Conservation (phyloP, 2,329 filamentous ascomycete species). For the Phialophora tarda region DNA sequence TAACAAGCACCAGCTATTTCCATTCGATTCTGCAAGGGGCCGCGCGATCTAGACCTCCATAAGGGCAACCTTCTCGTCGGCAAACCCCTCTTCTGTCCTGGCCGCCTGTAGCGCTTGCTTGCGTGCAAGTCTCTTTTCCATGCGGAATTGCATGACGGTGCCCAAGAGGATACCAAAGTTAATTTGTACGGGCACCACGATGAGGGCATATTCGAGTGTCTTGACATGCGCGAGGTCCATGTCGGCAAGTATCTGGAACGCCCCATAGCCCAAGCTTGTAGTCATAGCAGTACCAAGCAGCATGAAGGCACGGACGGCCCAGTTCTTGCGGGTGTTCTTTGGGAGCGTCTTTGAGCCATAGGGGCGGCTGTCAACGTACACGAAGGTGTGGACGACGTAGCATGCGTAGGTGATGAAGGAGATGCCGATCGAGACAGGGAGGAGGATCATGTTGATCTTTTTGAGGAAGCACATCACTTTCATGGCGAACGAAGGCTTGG, state of each 20-base stretch:
- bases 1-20: neutral
- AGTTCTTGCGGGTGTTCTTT: slow-evolving; percentile 38
- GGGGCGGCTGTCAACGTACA: slow-evolving; percentile 37
- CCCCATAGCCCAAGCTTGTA: slow-evolving; percentile 31
- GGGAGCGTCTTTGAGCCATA: slow-evolving; percentile 24
- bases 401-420: slow-evolving; percentile 31
- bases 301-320: slow-evolving; percentile 36
- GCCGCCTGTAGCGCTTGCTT: slow-evolving; percentile 24
- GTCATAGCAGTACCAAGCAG: slow-evolving; percentile 32
- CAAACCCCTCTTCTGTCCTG: slow-evolving; percentile 17
- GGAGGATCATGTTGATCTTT: slow-evolving; percentile 37
- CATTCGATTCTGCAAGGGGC: neutral
- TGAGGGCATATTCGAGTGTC: slow-evolving; percentile 34
- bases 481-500: slow-evolving; percentile 20
- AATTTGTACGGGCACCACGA: slow-evolving; percentile 37
- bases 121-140: slow-evolving; percentile 35
- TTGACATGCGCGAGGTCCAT: slow-evolving; percentile 38
- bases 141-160: slow-evolving; percentile 35
- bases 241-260: slow-evolving; percentile 34
- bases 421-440: slow-evolving; percentile 34
- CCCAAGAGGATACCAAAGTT: slow-evolving; percentile 38
- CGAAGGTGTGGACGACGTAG: slow-evolving; percentile 33
- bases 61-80: slow-evolving; percentile 34
- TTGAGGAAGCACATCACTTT: slow-evolving; percentile 31
- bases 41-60: slow-evolving; percentile 24